phyloP scores from a whole-genome alignment of 192 early-diverging fungal species.

The Coemansia sp. region DNA sequence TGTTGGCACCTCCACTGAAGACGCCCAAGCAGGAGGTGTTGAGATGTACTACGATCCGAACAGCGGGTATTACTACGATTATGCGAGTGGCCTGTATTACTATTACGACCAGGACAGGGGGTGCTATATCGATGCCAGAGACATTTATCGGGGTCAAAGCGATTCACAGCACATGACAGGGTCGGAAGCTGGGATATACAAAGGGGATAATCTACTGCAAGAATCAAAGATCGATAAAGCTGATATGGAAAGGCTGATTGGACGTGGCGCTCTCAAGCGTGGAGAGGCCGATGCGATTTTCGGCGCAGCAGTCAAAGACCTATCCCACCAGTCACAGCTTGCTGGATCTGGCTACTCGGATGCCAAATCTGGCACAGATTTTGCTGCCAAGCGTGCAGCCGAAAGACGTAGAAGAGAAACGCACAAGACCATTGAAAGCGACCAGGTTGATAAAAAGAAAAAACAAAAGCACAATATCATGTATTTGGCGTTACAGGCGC shows the following conservation, averaged over 20 bases:
- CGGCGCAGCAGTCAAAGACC: slow-evolving; percentile 14
- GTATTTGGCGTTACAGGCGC: slow-evolving; percentile 74
- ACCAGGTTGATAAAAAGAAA: slow-evolving; percentile 53
- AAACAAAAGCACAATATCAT: slow-evolving; percentile 79
- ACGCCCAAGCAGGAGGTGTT: not conserved
- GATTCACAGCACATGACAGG: not conserved
- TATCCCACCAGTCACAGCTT: slow-evolving; percentile 31
- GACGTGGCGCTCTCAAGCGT: slow-evolving; percentile 31
- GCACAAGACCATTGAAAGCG: slow-evolving; percentile 19
- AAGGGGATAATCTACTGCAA: slow-evolving; percentile 11
- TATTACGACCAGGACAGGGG: slow-evolving; percentile 30
- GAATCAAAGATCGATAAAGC: slow-evolving; percentile 13
- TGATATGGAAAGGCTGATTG: slow-evolving; percentile 38
- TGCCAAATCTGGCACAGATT: slow-evolving; percentile 18
- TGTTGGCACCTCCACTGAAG: not conserved
- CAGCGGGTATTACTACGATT: slow-evolving; percentile 50
- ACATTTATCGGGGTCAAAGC: slow-evolving; percentile 1
- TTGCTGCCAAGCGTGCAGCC: slow-evolving; percentile 17
- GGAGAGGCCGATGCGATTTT: slow-evolving; percentile 19
- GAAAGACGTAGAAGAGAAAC: slow-evolving; percentile 22
- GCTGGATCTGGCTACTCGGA: slow-evolving; percentile 39
- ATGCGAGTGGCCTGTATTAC: slow-evolving; percentile 27
- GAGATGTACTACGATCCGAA: slow-evolving; percentile 41
- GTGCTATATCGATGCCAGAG: slow-evolving; percentile 31
- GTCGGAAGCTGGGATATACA: not conserved